These are phyloP conservation scores for Didymella exigua DNA, from an alignment of 2,329 filamentous ascomycete genomes.

Conservation along the genomic window DNA sequence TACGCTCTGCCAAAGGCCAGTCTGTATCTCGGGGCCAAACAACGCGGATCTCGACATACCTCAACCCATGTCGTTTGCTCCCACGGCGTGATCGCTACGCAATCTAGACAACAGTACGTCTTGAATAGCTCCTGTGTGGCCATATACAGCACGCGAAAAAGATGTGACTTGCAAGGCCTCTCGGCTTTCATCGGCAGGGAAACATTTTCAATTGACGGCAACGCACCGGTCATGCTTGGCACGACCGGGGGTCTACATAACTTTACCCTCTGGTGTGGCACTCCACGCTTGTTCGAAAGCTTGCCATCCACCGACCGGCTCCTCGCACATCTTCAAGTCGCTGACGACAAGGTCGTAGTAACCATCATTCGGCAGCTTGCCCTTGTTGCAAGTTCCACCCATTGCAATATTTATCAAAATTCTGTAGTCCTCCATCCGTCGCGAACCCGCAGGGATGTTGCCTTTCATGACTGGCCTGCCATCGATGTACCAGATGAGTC, in stretches of 20 bases:
- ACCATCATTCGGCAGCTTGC: slow-evolving; percentile 58
- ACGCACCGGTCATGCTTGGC: background rate
- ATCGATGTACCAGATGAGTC: slow-evolving; percentile 66
- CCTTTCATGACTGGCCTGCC: slow-evolving; percentile 64
- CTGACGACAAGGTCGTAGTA: slow-evolving; percentile 63
- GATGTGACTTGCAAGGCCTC: background rate
- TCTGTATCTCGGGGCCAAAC: no score
- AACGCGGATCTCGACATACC: no score
- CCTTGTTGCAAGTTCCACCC: slow-evolving; percentile 64
- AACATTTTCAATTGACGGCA: background rate
- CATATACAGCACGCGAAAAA: no score
- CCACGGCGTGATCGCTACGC: no score
- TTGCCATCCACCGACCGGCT: slow-evolving; percentile 61
- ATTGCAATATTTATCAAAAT: slow-evolving; percentile 67
- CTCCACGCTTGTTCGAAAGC: slow-evolving; percentile 61
- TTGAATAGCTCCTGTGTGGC: no score
- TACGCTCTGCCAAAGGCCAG: no score
- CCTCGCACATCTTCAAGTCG: slow-evolving; percentile 58
- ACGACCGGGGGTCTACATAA: slow-evolving; percentile 21
- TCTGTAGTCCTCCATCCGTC: slow-evolving; percentile 62
- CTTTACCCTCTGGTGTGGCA: slow-evolving; percentile 40
- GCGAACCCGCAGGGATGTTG: slow-evolving; percentile 57
- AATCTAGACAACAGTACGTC: no score
- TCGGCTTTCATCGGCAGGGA: no score
- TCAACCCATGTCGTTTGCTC: no score